phyloP scores from a whole-genome alignment of 768 basidiomycete species.

The Russula foetens region DNA sequence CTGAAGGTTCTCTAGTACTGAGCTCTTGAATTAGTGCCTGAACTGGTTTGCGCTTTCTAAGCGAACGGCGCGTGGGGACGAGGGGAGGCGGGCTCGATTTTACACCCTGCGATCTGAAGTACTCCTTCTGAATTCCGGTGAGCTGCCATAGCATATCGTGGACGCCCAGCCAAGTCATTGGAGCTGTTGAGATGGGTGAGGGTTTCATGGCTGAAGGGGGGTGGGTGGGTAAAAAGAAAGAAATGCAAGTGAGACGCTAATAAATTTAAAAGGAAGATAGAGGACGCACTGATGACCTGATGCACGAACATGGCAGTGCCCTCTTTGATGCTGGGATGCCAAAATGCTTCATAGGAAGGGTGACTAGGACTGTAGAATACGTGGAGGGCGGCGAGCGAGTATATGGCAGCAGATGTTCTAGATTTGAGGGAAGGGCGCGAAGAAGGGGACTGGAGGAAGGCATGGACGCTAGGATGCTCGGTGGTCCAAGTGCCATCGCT shows the following conservation, averaged over 20 bases:
- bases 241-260: not conserved
- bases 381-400: constrained; percentile 16
- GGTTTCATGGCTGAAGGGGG: not conserved
- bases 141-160: constrained; percentile 20
- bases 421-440: constrained; percentile 7
- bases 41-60: constrained; percentile 17
- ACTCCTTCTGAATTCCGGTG: constrained; percentile 17
- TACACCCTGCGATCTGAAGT: constrained; percentile 7
- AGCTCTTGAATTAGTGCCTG: not conserved
- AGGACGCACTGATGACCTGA: constrained; percentile 16
- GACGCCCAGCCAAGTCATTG: constrained; percentile 16
- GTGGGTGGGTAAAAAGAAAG: no score
- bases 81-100: not conserved
- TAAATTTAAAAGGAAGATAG: not conserved
- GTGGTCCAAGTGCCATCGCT: constrained; percentile 19
- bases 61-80: constrained; percentile 11
- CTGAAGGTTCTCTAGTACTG: constrained; percentile 6
- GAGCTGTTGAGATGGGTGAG: constrained; percentile 15
- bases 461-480: constrained; percentile 15
- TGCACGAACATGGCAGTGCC: constrained; percentile 16
- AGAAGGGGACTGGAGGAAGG: constrained; percentile 10
- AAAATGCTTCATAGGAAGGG: constrained; percentile 18
- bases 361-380: constrained; percentile 18
- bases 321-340: constrained; percentile 13
- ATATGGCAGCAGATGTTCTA: constrained; percentile 14